Conservation (phyloP, 345 rosid species). For the Cardiospermum halicacabum region DNA sequence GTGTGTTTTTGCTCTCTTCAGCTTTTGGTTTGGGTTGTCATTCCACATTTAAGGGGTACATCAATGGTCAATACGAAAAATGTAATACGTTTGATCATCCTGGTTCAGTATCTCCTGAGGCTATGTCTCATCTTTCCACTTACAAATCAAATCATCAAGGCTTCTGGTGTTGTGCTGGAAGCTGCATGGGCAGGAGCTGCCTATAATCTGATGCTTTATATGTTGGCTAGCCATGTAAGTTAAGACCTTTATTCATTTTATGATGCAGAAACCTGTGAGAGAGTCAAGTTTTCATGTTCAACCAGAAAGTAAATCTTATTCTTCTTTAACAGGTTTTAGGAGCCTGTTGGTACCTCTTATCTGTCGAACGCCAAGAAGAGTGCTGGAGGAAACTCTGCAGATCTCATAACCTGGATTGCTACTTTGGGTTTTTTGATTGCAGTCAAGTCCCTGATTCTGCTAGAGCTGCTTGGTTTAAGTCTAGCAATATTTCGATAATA, state of each 20-base stretch:
- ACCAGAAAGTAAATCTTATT: conserved; percentile 2
- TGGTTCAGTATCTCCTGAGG: conserved; percentile 45
- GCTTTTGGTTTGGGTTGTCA: conserved; percentile 47
- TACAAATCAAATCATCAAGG: conserved; percentile 34
- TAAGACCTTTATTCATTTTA: not conserved
- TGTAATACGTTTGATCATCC: conserved; percentile 32
- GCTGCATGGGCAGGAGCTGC: conserved; percentile 58
- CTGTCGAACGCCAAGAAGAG: conserved; percentile 41
- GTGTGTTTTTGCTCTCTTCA: conserved; percentile 15
- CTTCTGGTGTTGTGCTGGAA: conserved; percentile 41
- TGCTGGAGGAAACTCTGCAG: conserved; percentile 42
- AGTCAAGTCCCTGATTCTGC: conserved; percentile 12
- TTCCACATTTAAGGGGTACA: conserved; percentile 32
- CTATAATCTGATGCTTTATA: conserved; percentile 42
- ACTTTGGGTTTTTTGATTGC: conserved; percentile 29
- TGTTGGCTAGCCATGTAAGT: conserved; percentile 56
- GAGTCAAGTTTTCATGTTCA: too few species aligned
- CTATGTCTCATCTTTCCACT: conserved; percentile 52
- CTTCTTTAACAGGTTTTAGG: conserved; percentile 32
- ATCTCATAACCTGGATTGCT: conserved; percentile 19
- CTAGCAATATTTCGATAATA: conserved; percentile 27
- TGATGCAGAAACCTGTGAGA: not conserved
- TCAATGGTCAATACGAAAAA: conserved; percentile 21
- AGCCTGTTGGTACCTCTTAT: conserved; percentile 45
- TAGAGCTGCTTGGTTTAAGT: conserved; percentile 26